These are phyloP conservation scores for Schwanniomyces vanrijiae DNA, from an alignment of 805 yeast genomes.

Conservation along the genomic window DNA sequence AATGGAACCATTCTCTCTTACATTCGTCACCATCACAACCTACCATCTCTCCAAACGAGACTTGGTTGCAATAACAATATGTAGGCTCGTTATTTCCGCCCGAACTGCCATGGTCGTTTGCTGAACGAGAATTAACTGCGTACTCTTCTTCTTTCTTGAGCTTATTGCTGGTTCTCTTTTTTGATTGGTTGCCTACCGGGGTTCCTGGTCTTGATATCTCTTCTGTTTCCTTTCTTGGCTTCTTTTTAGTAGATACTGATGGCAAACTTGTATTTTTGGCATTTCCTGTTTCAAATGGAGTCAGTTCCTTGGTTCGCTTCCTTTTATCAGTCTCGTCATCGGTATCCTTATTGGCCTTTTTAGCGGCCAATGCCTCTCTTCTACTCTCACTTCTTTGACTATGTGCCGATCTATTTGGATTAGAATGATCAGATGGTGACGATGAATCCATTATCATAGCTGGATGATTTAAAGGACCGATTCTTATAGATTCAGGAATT, in stretches of 20 bases:
- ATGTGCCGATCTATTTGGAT: slow-evolving; percentile 57
- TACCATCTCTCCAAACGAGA: slow-evolving; percentile 98
- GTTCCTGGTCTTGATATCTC: slow-evolving; percentile 15
- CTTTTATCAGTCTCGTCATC: slow-evolving; percentile 21
- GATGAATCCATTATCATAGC: slow-evolving; percentile 72
- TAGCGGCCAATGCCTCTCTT: slow-evolving; percentile 91
- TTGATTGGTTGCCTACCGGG: slow-evolving; percentile 15
- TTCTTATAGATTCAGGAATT: slow-evolving; percentile 74
- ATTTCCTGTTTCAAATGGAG: slow-evolving; percentile 10
- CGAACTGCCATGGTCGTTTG: slow-evolving; percentile 2
- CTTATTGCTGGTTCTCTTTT: slow-evolving; percentile 18
- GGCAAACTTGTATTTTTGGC: background rate
- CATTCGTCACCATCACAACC: slow-evolving; percentile 97
- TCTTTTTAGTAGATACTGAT: slow-evolving; percentile 11
- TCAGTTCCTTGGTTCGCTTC: slow-evolving; percentile 12
- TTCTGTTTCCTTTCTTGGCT: slow-evolving; percentile 18
- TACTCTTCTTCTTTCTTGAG: slow-evolving; percentile 21
- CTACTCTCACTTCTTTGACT: slow-evolving; percentile 80
- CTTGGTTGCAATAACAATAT: slow-evolving; percentile 95
- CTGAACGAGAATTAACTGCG: background rate
- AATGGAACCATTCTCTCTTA: slow-evolving; percentile 92
- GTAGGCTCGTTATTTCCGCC: slow-evolving; percentile 59
- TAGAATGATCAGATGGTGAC: slow-evolving; percentile 41
- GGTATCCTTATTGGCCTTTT: slow-evolving; percentile 55
- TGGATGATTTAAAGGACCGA: slow-evolving; percentile 84